A percentile compares a stretch with the other conserved stretches of the same genome.
phyloP scores from a whole-genome alignment of 2,329 filamentous ascomycete species.

The Monosporascus sp. region DNA sequence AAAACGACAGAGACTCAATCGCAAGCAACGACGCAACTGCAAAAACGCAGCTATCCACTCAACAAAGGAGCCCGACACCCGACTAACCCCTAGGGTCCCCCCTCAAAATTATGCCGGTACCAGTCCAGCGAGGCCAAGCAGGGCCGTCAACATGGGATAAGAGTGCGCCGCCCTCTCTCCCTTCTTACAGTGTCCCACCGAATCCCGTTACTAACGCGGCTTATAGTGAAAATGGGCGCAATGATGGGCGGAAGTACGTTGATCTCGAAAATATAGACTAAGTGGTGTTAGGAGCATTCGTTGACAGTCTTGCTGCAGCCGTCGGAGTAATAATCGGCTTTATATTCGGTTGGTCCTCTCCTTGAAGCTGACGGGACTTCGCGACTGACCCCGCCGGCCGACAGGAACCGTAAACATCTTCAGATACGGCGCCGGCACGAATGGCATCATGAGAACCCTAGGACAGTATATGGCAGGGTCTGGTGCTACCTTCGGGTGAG shows the following conservation, averaged over 20 bases:
- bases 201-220: conserved; percentile 23
- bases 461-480: conserved; percentile 97
- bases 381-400: conserved; percentile 4
- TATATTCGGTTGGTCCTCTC: conserved; percentile 69
- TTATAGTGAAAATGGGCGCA: conserved; percentile 89
- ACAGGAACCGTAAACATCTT: conserved; percentile 90
- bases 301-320: conserved; percentile 47
- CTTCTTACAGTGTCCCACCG: neutral
- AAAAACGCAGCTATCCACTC: neutral
- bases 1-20: neutral
- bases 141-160: conserved; percentile 63
- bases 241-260: conserved; percentile 96
- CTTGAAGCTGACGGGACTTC: neutral
- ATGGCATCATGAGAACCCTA: conserved; percentile 88
- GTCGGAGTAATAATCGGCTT: conserved; percentile 96
- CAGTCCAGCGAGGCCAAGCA: neutral
- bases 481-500: conserved; percentile 91
- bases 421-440: conserved; percentile 86
- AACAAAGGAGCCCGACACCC: neutral
- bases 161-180: conserved; percentile 39
- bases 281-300: conserved; percentile 5
- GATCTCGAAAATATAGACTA: neutral
- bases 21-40: neutral
- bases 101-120: neutral
- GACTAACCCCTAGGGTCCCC: neutral